Base-by-base conservation (phyloP, 805 yeast species). In the Kluyveromyces aestuarii region DNA sequence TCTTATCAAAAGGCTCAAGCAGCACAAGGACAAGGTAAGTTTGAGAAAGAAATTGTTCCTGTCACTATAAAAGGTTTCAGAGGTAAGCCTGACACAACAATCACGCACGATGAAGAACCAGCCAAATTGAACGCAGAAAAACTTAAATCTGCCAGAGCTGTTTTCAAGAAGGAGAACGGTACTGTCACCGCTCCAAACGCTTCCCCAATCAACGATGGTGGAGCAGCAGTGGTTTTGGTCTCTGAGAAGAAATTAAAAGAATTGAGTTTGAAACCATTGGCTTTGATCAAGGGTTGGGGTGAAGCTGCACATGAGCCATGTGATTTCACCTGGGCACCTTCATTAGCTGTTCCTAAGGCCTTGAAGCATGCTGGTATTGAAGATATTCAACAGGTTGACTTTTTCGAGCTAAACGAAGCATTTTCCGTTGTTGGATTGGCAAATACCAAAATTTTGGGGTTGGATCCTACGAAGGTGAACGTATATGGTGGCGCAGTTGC, bases 101-200 rank as follows among this genome's bases (percentile, higher is more conserved):
- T 93, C 47, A 68, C 77, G 43, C 73, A 74, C 44, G 99, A 93
- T 70, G 98, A 93, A 71, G 99, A 93, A 75, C 71, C 77, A 51
- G 63, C 72, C 49, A 87, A 87, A 64, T 76, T 90, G 58, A 79
- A 91, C 72, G 89, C 86, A 69, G 74, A 75, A 40, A 88, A 79
- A 67, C 73, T 93, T 59, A 80, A 76, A 65, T 46, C 83, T 50
- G 96, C 98, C 30, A 85, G 98, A 74, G 81, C 99, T 47, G 98
- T 88, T 37, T 93, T 93, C 82, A 85, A 87, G 72, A 82, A 79
- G 71, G 96, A 89, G 63, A 82, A 84, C 58, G 99, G 98, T 66
- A 87, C 97, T 39, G 91, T 93, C 52, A 91, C 99, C 38, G 98
- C 96, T 25, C 95, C 97, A 59, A 95, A 93, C 68, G 95, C 98